phyloP scores from a whole-genome alignment of 2,329 filamentous ascomycete species.

The Venturia aucupariae region DNA sequence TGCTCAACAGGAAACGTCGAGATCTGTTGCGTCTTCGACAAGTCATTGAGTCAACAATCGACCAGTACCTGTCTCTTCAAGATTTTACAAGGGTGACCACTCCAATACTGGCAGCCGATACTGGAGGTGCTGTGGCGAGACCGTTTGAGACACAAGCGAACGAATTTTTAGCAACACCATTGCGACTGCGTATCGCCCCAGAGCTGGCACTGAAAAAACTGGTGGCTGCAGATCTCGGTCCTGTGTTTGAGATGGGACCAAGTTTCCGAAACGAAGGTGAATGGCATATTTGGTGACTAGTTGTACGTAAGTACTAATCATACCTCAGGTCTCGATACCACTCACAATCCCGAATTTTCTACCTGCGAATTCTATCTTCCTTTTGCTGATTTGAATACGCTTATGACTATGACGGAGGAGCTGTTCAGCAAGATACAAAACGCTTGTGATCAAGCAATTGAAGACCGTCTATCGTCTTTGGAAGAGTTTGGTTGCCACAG shows the following conservation, averaged over 20 bases:
- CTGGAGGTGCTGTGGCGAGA: slow-evolving; percentile 78
- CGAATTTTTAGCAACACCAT: slow-evolving; percentile 60
- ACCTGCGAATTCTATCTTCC: slow-evolving; percentile 96
- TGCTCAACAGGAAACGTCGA: slow-evolving; percentile 60
- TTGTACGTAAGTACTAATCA: neutral
- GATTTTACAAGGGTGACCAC: slow-evolving; percentile 84
- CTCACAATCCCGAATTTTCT: slow-evolving; percentile 95
- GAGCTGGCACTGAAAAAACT: slow-evolving; percentile 93
- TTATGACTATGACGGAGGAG: slow-evolving; percentile 67
- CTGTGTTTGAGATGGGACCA: slow-evolving; percentile 86
- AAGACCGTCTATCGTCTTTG: slow-evolving; percentile 41
- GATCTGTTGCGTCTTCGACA: slow-evolving; percentile 68
- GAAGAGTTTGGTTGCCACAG: slow-evolving; percentile 22
- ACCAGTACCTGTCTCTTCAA: slow-evolving; percentile 60
- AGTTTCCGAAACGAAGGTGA: slow-evolving; percentile 85
- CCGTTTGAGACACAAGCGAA: slow-evolving; percentile 76
- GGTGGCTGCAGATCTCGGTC: slow-evolving; percentile 78
- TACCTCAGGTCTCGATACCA: slow-evolving; percentile 56
- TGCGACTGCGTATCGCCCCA: slow-evolving; percentile 81
- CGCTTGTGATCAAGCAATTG: slow-evolving; percentile 18
- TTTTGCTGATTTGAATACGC: slow-evolving; percentile 64
- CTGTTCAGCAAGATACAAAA: slow-evolving; percentile 41
- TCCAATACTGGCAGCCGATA: slow-evolving; percentile 71
- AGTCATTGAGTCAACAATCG: slow-evolving; percentile 62
- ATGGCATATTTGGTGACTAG: slow-evolving; percentile 1